Base-by-base conservation (phyloP, 768 basidiomycete species). In the Harrya chromipes region DNA sequence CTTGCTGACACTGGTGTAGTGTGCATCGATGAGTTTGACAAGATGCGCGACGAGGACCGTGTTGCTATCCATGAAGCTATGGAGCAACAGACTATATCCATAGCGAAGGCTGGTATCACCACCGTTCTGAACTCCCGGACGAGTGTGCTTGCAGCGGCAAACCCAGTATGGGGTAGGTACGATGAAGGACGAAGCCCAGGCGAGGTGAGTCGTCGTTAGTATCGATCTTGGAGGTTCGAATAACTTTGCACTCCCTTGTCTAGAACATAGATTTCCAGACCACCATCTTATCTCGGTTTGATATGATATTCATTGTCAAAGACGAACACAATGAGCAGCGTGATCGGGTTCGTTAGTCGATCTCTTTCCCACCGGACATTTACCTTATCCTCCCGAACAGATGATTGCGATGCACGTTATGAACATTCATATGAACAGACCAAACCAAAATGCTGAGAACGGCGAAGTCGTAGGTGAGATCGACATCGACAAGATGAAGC, bases 1-100 rank as follows among this genome's bases (percentile, higher is more conserved):
- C 82, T 98, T 33, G 97, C 97, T 1, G 97, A 99, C 65, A 90
- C 90, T 12, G 97, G 97, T 24, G 94, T 99, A 13, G 97, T 98
- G 34, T 98, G 97, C 63, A 99, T 99, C 63, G 97, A 99, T 60
- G 97, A 99, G 68, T 99, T 99, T 60, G 97, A 99, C 72, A 99
- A 99, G 75, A 99, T 99, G 97, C 79, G 95, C 34, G 97, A 99
- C 58, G 95, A 98, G 69, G 97, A 99, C 67, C 84, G 97, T 47
- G 97, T 98, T 5, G 97, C 97, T 0, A 98, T 98, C 52, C 97
- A 98, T 70, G 97, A 98, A 72, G 97, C 95, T 13, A 99, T 99
- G 97, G 97, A 99, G 63, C 97, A 99, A 64, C 95, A 98, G 63
- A 99, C 97, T 0, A 98, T 99, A 58, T 98, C 97, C 2, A 97